Evolutionary conservation across 2,329 filamentous ascomycete genomes (phyloP).

Genomic region (Colletotrichum tanaceti): DNA sequence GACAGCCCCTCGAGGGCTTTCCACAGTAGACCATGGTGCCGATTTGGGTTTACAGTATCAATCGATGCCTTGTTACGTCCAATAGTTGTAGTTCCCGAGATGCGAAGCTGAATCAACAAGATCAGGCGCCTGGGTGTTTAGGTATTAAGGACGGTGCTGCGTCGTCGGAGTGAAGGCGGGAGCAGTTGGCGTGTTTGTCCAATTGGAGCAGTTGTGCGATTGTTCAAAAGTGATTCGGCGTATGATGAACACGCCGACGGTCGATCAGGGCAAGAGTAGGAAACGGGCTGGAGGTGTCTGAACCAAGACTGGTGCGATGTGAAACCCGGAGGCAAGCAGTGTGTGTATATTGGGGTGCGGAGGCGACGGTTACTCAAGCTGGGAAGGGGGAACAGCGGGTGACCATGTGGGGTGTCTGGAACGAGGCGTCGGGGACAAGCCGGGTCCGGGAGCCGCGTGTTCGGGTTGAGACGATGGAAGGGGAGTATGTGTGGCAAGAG

Average conservation of each 20-base stretch:
- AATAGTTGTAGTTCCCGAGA: not conserved
- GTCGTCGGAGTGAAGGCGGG: not conserved
- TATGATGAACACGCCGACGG: conserved; percentile 19
- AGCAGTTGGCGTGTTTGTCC: not conserved
- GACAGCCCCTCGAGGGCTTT: conserved; percentile 75
- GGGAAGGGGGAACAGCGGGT: not conserved
- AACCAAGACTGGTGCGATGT: conserved; percentile 1
- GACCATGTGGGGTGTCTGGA: conserved; percentile 15
- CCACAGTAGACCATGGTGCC: conserved; percentile 72
- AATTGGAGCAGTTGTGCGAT: not conserved
- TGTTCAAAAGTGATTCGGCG: conserved; percentile 4
- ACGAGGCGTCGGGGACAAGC: conserved; percentile 16
- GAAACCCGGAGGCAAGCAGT: conserved; percentile 17
- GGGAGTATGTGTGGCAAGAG: not conserved
- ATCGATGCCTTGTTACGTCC: conserved; percentile 47
- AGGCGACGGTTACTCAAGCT: conserved; percentile 5
- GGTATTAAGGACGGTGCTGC: not conserved
- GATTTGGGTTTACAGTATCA: not conserved
- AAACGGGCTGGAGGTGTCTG: conserved; percentile 11
- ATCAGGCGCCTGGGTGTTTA: not conserved
- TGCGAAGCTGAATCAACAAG: not conserved
- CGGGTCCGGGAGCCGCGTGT: conserved; percentile 32
- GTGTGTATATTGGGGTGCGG: conserved; percentile 1
- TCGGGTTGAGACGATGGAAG: conserved; percentile 32
- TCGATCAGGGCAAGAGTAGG: conserved; percentile 18